These are phyloP conservation scores for Candida railenensis DNA, from an alignment of 805 yeast species.

Conservation along the genomic window DNA sequence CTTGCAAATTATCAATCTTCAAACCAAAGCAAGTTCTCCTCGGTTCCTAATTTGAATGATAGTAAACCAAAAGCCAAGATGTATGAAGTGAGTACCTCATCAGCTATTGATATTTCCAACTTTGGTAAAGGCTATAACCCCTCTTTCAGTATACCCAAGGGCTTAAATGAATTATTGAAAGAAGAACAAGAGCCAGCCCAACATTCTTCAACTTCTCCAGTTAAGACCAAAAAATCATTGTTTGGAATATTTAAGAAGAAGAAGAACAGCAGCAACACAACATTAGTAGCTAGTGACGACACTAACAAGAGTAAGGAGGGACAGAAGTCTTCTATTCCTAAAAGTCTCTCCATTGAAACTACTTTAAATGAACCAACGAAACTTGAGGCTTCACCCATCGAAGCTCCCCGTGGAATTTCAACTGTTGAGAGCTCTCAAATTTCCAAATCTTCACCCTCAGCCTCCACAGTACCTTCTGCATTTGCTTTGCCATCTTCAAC, in stretches of 20 bases:
- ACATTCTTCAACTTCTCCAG: conserved; percentile 2
- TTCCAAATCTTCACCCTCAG: background rate
- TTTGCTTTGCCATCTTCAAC: conserved; percentile 47
- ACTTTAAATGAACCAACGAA: background rate
- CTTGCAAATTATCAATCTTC: conserved; percentile 3
- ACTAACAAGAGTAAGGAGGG: background rate
- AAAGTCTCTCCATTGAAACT: conserved; percentile 1
- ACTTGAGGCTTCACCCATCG: too few relatives aligned
- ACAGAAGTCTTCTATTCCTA: background rate
- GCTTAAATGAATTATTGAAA: conserved; percentile 11
- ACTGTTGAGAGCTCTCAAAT: too few relatives aligned
- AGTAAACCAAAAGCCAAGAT: conserved; percentile 4
- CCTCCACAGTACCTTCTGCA: conserved; percentile 30
- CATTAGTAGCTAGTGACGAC: background rate
- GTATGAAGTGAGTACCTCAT: conserved; percentile 26
- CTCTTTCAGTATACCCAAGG: conserved; percentile 23
- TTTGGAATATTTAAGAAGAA: conserved; percentile 6
- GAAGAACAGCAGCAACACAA: conserved; percentile 1
- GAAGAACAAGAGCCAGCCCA: background rate
- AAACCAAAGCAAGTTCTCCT: conserved; percentile 10
- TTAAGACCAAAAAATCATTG: conserved; percentile 8
- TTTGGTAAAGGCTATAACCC: conserved; percentile 42
- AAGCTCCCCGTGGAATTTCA: too few relatives aligned
- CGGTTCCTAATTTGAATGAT: conserved; percentile 16
- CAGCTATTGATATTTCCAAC: conserved; percentile 37